Percentiles rank a stretch among this genome's conserved stretches.
These are phyloP conservation scores for Aureobasidium musti DNA, from an alignment of 2,329 filamentous ascomycete genomes.

Conservation along the genomic window DNA sequence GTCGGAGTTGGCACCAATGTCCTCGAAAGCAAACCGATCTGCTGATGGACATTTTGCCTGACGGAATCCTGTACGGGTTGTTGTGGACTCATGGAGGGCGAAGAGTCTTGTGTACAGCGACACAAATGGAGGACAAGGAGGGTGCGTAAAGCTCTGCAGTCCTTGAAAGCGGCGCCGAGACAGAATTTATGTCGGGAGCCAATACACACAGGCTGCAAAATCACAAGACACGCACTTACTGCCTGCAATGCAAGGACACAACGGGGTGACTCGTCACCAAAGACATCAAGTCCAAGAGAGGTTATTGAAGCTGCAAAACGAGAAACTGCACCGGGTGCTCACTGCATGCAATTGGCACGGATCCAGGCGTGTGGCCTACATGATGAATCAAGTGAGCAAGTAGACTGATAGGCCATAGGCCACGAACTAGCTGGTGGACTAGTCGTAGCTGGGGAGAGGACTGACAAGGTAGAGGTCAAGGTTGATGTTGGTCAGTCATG, in stretches of 20 bases:
- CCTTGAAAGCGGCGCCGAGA: background rate
- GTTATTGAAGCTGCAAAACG: conserved; percentile 1
- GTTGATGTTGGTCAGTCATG: background rate
- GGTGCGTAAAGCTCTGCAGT: background rate
- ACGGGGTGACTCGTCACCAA: conserved; percentile 1
- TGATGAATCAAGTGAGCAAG: conserved; percentile 19
- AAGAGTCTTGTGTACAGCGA: background rate
- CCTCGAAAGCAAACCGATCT: conserved; percentile 70
- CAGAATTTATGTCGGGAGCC: background rate
- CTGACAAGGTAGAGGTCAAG: conserved; percentile 14
- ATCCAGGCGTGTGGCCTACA: background rate
- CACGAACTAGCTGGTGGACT: conserved; percentile 6
- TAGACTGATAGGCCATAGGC: conserved; percentile 13
- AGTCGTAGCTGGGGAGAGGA: conserved; percentile 2
- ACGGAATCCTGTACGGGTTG: background rate
- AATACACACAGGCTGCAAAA: background rate
- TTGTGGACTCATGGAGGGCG: background rate
- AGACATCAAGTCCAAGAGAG: background rate
- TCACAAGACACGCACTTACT: background rate
- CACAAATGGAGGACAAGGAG: background rate
- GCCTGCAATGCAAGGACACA: conserved; percentile 13
- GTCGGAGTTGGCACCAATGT: conserved; percentile 77
- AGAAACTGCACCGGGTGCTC: conserved; percentile 2
- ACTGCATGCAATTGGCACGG: conserved; percentile 18
- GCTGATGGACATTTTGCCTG: conserved; percentile 34